Evolutionary conservation across 495 filamentous ascomycete genomes (phyloP).

Genomic region (Aspergillus ellipticus): DNA sequence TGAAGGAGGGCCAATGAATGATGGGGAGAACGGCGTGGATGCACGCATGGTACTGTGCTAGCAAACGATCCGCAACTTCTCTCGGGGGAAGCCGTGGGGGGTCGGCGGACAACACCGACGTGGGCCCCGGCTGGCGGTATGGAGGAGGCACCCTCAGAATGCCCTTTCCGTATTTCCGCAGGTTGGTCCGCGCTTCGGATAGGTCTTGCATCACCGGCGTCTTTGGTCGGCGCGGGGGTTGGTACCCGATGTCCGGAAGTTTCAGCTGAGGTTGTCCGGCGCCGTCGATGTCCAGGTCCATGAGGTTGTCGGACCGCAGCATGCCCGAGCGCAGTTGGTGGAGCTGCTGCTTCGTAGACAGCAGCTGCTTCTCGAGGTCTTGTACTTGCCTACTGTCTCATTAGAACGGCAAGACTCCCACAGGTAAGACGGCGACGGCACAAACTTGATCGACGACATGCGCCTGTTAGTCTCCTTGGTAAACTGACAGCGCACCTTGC

Average conservation of each 20-base stretch:
- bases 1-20: constrained; percentile 85
- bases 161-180: constrained; percentile 70
- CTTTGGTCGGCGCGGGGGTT: constrained; percentile 57
- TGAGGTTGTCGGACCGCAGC: constrained; percentile 35
- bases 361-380: constrained; percentile 90
- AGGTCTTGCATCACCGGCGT: constrained; percentile 63
- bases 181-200: constrained; percentile 64
- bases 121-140: constrained; percentile 55
- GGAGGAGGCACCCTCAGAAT: constrained; percentile 79
- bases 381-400: constrained; percentile 69
- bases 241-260: constrained; percentile 66
- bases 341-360: constrained; percentile 68
- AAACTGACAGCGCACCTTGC: constrained; percentile 95
- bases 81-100: constrained; percentile 68
- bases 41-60: constrained; percentile 69
- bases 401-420: constrained; percentile 16
- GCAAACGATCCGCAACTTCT: constrained; percentile 66
- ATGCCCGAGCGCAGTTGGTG: constrained; percentile 58
- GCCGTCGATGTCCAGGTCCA: constrained; percentile 60
- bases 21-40: constrained; percentile 80
- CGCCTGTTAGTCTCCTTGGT: constrained; percentile 98
- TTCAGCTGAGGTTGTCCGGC: constrained; percentile 57
- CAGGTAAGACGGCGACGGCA: constrained; percentile 11
- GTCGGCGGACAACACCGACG: constrained; percentile 49
- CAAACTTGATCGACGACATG: constrained; percentile 96